These are phyloP conservation scores for Scedosporium dehoogii DNA, from an alignment of 2,329 filamentous ascomycete species.

Conservation along the genomic window DNA sequence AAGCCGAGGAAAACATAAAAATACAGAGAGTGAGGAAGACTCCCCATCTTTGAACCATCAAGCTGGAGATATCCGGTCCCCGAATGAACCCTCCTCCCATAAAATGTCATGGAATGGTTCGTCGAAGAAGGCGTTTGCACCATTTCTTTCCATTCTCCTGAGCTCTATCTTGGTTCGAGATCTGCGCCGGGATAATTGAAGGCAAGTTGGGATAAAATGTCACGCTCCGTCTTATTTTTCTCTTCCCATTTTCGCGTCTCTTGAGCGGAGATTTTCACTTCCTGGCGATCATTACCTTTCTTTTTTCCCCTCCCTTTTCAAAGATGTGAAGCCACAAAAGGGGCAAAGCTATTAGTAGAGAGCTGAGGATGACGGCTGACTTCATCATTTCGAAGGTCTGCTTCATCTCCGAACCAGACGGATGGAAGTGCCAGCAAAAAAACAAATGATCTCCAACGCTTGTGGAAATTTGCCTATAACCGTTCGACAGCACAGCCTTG, in stretches of 20 bases:
- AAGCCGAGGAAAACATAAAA: not conserved
- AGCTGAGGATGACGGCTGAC: not conserved
- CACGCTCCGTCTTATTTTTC: not conserved
- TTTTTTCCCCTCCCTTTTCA: not conserved
- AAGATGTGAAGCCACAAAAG: not conserved
- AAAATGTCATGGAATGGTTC: too few species aligned
- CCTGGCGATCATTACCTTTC: not conserved
- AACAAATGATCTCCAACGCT: not conserved
- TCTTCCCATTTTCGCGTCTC: not conserved
- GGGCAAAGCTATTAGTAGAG: not conserved
- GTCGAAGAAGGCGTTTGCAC: not conserved
- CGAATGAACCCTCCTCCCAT: not conserved
- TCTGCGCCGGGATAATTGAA: not conserved
- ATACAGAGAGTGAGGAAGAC: not conserved
- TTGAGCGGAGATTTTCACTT: not conserved
- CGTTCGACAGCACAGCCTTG: not conserved
- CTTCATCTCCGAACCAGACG: not conserved
- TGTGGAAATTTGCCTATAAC: not conserved
- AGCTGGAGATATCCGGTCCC: not conserved
- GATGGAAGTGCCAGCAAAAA: not conserved
- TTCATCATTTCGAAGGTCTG: not conserved
- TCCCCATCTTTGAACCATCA: not conserved
- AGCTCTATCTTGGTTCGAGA: not conserved
- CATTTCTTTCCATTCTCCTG: not conserved
- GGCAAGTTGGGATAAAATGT: not conserved